Percentiles rank a stretch among this genome's conserved stretches.
Evolutionary conservation across 2,329 filamentous ascomycete species (phyloP).

Genomic region (Epichloe glyceriae): DNA sequence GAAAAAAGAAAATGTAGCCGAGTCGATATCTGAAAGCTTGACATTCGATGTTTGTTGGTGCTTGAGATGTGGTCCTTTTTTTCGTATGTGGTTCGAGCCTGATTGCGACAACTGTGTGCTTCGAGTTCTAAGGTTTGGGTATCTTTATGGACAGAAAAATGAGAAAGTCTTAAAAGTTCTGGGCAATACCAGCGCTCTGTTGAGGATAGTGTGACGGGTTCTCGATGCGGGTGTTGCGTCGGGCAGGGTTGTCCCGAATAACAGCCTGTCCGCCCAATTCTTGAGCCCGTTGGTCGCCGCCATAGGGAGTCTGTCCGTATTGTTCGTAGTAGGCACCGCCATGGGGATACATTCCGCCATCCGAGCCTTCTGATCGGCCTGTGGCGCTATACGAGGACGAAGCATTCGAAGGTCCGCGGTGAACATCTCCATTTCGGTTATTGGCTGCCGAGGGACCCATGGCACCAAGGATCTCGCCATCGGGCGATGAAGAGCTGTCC

Average conservation of each 20-base stretch:
- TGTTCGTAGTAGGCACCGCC: slow-evolving; percentile 43
- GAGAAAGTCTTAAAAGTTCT: slow-evolving; percentile 58
- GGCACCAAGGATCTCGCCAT: slow-evolving; percentile 71
- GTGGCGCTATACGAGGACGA: slow-evolving; percentile 89
- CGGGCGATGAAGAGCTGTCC: slow-evolving; percentile 41
- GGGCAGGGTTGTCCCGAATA: slow-evolving; percentile 83
- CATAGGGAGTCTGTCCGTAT: slow-evolving; percentile 45
- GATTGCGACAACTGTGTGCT: not conserved
- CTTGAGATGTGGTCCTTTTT: not conserved
- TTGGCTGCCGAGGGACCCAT: slow-evolving; percentile 60
- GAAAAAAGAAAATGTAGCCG: not conserved
- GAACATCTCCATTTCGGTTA: slow-evolving; percentile 57
- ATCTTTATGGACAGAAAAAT: slow-evolving; percentile 7
- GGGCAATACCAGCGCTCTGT: slow-evolving; percentile 87
- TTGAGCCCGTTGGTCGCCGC: slow-evolving; percentile 27
- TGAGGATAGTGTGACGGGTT: slow-evolving; percentile 80
- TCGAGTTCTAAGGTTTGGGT: not conserved
- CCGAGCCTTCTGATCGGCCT: slow-evolving; percentile 58
- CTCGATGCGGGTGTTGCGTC: slow-evolving; percentile 90
- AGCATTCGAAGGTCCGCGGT: slow-evolving; percentile 84
- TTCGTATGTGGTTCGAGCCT: not conserved
- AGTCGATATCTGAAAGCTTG: not conserved
- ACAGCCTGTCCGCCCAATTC: slow-evolving; percentile 54
- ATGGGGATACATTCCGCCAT: slow-evolving; percentile 35
- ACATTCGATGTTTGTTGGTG: not conserved